Base-by-base conservation (phyloP, 495 filamentous ascomycete species). In the Parathielavia hyrcaniae region DNA sequence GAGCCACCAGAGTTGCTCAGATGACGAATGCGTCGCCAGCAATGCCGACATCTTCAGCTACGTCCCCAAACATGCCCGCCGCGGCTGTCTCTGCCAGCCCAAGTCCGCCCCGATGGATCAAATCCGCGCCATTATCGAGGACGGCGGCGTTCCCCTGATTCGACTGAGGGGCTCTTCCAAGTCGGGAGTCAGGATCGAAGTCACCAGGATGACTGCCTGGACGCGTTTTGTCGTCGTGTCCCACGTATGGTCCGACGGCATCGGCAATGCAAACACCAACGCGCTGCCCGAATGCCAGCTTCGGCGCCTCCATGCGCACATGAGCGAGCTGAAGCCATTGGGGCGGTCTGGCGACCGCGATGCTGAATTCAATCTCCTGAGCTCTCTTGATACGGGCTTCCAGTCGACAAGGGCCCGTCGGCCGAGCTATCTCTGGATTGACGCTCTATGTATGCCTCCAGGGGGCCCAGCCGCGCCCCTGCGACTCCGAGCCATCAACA, bases 381-480 rank as follows among this genome's bases (percentile, higher is more conserved):
- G 47, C 55, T 64, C 61, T 6, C 53, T 60, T 4, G 61, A 64
- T 13, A 55, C 54, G 20, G 58, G 61, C 1, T 64, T 64, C 34
- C 63, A 62, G 38, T n/a, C 48, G 12, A 54, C 60, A 1, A 47
- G 36, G 39, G 13, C 51, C 1, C 35, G 36, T 23, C 34, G 48
- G 17, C 49, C 64, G 1, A 64, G 39, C 4, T 67, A 56, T 38
- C 58, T 67, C 30, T 67, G 64, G 64, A 64, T 67, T 13, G 64
- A 67, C 19, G 62, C 59, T 11, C 35, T 67, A 11, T 67, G 64
- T 9, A 64, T 67, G 53, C 64, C 64, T 11, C 53, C 53, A 0
- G 59, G 36, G 13, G 57, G 49, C 4, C 22, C 54, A 0, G 41
- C 30, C 14, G 53, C 50, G 1, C 54, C 60, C 30, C 30, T 53